phyloP scores from a whole-genome alignment of 371 early-diverging fungal species.

The Mortierella sp. region DNA sequence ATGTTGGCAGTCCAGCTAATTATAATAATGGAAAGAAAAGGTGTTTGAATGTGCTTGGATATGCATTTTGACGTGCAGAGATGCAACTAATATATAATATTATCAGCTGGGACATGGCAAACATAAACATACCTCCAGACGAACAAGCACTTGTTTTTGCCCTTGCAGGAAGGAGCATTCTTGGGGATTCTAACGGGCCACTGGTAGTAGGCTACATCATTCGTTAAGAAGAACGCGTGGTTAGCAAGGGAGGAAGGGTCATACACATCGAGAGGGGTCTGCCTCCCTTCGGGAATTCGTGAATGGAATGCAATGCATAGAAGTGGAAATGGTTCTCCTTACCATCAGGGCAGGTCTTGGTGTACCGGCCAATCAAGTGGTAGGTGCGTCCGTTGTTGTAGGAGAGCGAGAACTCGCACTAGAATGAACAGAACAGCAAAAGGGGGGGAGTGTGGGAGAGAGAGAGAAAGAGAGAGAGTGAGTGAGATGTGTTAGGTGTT shows the following conservation, averaged over 20 bases:
- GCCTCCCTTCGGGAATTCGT: too few relatives aligned
- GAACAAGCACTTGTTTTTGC: constrained; percentile 59
- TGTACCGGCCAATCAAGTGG: constrained; percentile 63
- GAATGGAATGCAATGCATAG: background rate
- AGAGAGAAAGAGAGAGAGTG: background rate
- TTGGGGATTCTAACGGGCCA: constrained; percentile 69
- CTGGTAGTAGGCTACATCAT: constrained; percentile 34
- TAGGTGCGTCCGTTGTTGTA: constrained; percentile 74
- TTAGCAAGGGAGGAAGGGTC: background rate
- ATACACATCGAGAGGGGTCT: too few relatives aligned
- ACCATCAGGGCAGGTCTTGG: constrained; percentile 59
- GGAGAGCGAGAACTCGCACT: constrained; percentile 80
- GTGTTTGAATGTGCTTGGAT: too few relatives aligned
- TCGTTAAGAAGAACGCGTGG: background rate
- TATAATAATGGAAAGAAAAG: background rate
- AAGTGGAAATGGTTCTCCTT: background rate
- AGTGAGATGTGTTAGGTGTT: background rate
- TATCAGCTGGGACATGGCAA: too few relatives aligned
- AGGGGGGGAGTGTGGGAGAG: background rate
- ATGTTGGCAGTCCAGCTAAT: constrained; percentile 75
- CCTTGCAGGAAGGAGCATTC: constrained; percentile 61
- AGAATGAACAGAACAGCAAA: background rate
- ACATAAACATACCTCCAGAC: constrained; percentile 65
- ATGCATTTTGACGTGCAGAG: too few relatives aligned
- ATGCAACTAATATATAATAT: too few relatives aligned